phyloP scores from a whole-genome alignment of 140 eudicot genomes.

The Cichorium intybus region DNA sequence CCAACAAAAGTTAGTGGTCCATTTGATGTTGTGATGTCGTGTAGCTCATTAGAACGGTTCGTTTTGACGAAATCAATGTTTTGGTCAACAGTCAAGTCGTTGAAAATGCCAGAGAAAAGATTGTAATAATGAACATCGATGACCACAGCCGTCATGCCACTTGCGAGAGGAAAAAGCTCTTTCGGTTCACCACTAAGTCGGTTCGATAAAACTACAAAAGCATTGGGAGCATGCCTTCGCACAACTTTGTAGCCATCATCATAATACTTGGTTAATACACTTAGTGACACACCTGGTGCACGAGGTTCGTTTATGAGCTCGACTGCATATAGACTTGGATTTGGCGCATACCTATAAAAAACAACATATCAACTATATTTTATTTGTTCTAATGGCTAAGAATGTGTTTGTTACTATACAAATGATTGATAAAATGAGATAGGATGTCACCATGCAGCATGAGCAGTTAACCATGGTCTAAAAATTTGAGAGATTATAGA shows the following conservation, averaged over 20 bases:
- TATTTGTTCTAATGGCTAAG: too few species aligned
- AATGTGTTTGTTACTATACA: not conserved
- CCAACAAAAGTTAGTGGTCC: conserved; percentile 72
- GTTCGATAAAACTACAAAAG: conserved; percentile 52
- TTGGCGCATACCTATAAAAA: conserved; percentile 27
- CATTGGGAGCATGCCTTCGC: conserved; percentile 41
- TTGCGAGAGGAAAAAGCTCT: conserved; percentile 55
- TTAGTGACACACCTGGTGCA: conserved; percentile 41
- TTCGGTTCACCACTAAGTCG: conserved; percentile 41
- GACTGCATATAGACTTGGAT: conserved; percentile 49
- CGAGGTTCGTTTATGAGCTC: conserved; percentile 69
- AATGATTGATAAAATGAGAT: too few species aligned
- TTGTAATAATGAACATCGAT: conserved; percentile 76
- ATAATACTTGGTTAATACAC: conserved; percentile 41
- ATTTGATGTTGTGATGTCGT: conserved; percentile 34
- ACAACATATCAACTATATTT: not conserved
- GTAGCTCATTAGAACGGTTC: conserved; percentile 36
- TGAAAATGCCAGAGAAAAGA: conserved; percentile 25
- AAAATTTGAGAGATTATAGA: too few species aligned
- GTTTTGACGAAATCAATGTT: conserved; percentile 52
- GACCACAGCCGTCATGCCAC: conserved; percentile 30
- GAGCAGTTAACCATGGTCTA: too few species aligned
- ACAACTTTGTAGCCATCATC: conserved; percentile 48
- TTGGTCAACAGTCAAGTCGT: conserved; percentile 44
- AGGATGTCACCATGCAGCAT: too few species aligned